Percentiles rank a stretch among this genome's conserved stretches.
phyloP scores from a whole-genome alignment of 108 stramenopile genomes.

The Fragilaria crotonensis region DNA sequence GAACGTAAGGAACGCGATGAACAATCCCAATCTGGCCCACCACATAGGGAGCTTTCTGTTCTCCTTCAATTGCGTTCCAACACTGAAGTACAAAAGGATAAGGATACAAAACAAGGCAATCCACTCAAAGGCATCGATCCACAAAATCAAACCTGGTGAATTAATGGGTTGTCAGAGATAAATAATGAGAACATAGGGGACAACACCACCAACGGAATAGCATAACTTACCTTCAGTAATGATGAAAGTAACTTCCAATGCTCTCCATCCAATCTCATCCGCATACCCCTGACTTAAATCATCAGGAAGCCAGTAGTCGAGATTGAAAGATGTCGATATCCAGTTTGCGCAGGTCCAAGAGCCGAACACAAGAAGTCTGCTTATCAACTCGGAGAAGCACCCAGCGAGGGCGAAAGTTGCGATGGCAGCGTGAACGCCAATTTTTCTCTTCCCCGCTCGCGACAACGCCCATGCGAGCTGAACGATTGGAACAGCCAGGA shows the following conservation, averaged over 20 bases:
- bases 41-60: slow-evolving; percentile 37
- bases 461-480: slow-evolving; percentile 58
- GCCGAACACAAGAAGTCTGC: slow-evolving; percentile 46
- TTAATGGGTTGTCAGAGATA: too few relatives aligned
- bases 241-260: slow-evolving; percentile 59
- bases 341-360: slow-evolving; percentile 31
- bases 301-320: slow-evolving; percentile 45
- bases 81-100: slow-evolving; percentile 22
- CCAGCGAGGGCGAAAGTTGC: slow-evolving; percentile 47
- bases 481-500: slow-evolving; percentile 50
- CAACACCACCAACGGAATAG: too few relatives aligned
- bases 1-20: slow-evolving; percentile 41
- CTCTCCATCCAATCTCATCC: slow-evolving; percentile 64
- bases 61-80: slow-evolving; percentile 11
- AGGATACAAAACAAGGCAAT: slow-evolving; percentile 29
- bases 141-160: slow-evolving; percentile 24
- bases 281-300: too few relatives aligned
- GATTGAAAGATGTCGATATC: slow-evolving; percentile 55
- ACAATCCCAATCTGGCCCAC: slow-evolving; percentile 39
- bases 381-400: slow-evolving; percentile 48
- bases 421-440: slow-evolving; percentile 47
- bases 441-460: slow-evolving; percentile 32
- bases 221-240: slow-evolving; percentile 12
- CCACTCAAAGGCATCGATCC: slow-evolving; percentile 44
- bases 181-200: neutral